phyloP scores from a whole-genome alignment of 257 asterid species.

The Linderniella brevidens region DNA sequence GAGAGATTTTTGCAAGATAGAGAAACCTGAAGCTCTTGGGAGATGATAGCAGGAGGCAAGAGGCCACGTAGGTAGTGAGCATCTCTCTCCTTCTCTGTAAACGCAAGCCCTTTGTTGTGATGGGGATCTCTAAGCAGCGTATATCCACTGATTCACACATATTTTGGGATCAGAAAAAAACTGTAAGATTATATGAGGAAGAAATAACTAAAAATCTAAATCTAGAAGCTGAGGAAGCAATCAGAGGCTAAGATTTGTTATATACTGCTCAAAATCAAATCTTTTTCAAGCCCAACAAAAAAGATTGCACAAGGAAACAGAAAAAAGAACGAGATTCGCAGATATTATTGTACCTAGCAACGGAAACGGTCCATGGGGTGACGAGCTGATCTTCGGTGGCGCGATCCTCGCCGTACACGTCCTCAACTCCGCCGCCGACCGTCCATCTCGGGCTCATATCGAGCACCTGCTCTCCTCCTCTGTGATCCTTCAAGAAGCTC shows the following conservation, averaged over 20 bases:
- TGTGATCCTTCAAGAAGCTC: too few species aligned
- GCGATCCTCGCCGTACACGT: conserved; percentile 56
- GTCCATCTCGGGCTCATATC: too few species aligned
- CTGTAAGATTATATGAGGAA: background rate
- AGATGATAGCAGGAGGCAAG: conserved; percentile 34
- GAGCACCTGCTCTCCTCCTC: too few species aligned
- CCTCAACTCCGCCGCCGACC: conserved; percentile 58
- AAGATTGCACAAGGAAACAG: background rate
- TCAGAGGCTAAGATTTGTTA: too few species aligned
- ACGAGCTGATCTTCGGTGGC: conserved; percentile 53
- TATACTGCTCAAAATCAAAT: too few species aligned
- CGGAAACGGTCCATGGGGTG: conserved; percentile 64
- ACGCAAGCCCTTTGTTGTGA: conserved; percentile 59
- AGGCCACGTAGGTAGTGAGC: conserved; percentile 62
- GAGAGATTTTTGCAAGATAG: background rate
- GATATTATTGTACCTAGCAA: conserved; percentile 39
- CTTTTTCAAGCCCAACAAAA: background rate
- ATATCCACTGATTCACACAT: conserved; percentile 30
- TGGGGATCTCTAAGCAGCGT: conserved; percentile 50
- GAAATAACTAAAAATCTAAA: background rate
- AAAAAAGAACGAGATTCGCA: background rate
- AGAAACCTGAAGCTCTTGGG: conserved; percentile 61
- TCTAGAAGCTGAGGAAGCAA: too few species aligned
- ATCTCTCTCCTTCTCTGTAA: conserved; percentile 50
- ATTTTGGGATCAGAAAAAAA: too few species aligned